Base-by-base conservation (phyloP, 805 yeast species). In the Myxozyma lipomycoides region DNA sequence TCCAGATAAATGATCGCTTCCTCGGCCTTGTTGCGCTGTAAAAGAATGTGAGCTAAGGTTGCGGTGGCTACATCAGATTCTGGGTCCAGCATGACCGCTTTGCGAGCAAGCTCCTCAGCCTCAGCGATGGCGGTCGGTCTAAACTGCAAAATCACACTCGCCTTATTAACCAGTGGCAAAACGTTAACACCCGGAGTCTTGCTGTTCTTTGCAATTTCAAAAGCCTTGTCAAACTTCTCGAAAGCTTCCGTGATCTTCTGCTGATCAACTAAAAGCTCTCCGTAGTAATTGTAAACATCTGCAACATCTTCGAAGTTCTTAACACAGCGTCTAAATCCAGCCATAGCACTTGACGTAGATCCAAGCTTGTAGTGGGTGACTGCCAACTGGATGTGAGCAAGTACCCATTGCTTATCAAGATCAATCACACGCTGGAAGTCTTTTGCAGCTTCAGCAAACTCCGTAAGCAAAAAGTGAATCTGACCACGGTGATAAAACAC, bases 401-500 rank as follows among this genome's bases (percentile, higher is more conserved):
- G 86, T 52, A 88, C 82, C 67, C 87, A 91, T 15, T 78, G 71
- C 52, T 84, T 82, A 71, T 88, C 86, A 63, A 80, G 73, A 58
- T 79, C 79, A 65, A 83, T 82, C 41, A 96, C 84, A 70, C 82
- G 83, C 62, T 77, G 77, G 66, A 89, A 93, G 71, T 86, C 81
- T 37, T 67, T 72, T 63, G 81, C 78, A 34, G 98, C 97, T 58
- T 80, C 75, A 35, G 70, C 72, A 64, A 85, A 79, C 55, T 87
- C 86, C 56, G 83, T 83, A 56, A 86, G 80, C 63, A 93, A 73
- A 73, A 90, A 91, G 68, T 78, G 79, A 66, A 90, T 77, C 78
- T 93, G 99, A 61, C 95, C 98, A 67, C 84, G 82, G 72, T 93
- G 98, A 75, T 93, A 93, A 74, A 83, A 86, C 60, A 84, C 79